Evolutionary conservation across 495 filamentous ascomycete species (phyloP).

Genomic region (Cercophora sp.): DNA sequence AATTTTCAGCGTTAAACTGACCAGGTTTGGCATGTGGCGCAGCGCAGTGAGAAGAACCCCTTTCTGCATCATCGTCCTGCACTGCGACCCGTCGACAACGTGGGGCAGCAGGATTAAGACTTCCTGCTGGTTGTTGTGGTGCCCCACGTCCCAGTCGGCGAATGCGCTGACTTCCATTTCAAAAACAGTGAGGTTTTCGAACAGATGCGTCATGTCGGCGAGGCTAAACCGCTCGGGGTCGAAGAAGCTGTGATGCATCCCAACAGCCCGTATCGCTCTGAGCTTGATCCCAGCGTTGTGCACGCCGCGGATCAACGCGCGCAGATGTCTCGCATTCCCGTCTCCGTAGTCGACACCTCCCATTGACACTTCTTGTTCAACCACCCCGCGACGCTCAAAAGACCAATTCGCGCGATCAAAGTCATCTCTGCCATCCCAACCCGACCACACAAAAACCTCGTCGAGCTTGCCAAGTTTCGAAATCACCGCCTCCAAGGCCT

Average conservation of each 20-base stretch:
- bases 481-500: background rate
- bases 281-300: background rate
- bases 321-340: background rate
- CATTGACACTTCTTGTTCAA: background rate
- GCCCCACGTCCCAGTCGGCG: background rate
- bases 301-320: background rate
- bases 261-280: background rate
- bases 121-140: background rate
- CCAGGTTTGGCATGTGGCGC: background rate
- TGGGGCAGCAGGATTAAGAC: background rate
- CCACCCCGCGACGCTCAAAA: background rate
- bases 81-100: background rate
- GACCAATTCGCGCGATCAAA: background rate
- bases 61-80: background rate
- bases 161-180: background rate
- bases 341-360: background rate
- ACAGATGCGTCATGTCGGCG: background rate
- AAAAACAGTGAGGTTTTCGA: background rate
- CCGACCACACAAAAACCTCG: background rate
- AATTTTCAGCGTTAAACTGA: background rate
- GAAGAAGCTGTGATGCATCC: conserved; percentile 1
- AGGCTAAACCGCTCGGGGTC: background rate
- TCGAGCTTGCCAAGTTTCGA: background rate
- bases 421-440: background rate
- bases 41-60: background rate